These are phyloP conservation scores for Solanum virginianum DNA, from an alignment of 257 asterid genomes.

Conservation along the genomic window DNA sequence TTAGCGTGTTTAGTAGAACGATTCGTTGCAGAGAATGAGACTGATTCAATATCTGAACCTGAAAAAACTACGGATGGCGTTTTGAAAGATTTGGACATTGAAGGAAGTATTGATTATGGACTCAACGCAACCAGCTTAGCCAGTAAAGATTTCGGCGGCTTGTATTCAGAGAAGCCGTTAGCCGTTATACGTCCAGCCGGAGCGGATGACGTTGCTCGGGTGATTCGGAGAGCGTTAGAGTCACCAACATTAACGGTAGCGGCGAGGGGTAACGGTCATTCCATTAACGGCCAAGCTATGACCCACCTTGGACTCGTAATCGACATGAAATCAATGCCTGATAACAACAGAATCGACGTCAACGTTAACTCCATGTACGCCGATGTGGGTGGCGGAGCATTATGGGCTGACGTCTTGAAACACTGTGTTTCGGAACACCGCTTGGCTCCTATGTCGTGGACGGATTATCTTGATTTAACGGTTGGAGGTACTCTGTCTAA, in stretches of 20 bases:
- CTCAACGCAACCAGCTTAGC: constrained; percentile 4
- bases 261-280: constrained; percentile 96
- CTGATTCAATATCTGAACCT: constrained; percentile 33
- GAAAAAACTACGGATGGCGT: constrained; percentile 16
- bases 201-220: constrained; percentile 49
- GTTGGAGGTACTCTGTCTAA: constrained; percentile 91
- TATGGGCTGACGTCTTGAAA: constrained; percentile 76
- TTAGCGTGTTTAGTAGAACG: constrained; percentile 55
- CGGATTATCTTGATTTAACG: constrained; percentile 76
- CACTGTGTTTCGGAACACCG: constrained; percentile 48
- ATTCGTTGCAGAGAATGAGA: constrained; percentile 39
- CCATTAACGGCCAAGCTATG: constrained; percentile 91
- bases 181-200: constrained; percentile 49
- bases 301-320: constrained; percentile 67
- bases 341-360: constrained; percentile 17
- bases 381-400: constrained; percentile 86
- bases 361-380: constrained; percentile 18
- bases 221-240: constrained; percentile 32
- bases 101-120: constrained; percentile 27
- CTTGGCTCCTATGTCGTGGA: constrained; percentile 82
- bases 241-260: constrained; percentile 62
- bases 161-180: constrained; percentile 34
- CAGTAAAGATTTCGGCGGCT: constrained; percentile 74
- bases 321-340: constrained; percentile 45
- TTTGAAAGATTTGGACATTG: constrained; percentile 32